Evolutionary conservation across 2,329 filamentous ascomycete genomes (phyloP).

Genomic region (Calycina herbarum): DNA sequence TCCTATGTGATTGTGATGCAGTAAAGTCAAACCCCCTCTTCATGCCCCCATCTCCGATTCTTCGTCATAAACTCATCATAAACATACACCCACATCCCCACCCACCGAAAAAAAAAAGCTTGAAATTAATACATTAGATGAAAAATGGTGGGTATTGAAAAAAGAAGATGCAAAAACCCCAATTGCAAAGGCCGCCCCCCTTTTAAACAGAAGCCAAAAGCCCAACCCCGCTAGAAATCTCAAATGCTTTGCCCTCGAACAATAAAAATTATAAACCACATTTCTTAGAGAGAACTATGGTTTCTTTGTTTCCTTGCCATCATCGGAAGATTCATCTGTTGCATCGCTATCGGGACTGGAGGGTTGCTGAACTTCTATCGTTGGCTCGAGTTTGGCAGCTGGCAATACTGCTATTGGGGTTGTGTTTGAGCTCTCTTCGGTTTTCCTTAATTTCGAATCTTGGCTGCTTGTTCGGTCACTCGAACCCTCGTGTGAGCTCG

Average conservation of each 20-base stretch:
- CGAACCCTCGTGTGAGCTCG: conserved; percentile 31
- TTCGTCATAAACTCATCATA: conserved; percentile 27
- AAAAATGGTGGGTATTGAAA: conserved; percentile 27
- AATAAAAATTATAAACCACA: conserved; percentile 11
- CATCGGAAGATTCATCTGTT: conserved; percentile 29
- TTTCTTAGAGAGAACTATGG: conserved; percentile 8
- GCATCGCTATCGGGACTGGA: conserved; percentile 29
- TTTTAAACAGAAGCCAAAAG: conserved; percentile 6
- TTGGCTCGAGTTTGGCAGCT: conserved; percentile 26
- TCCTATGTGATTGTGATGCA: conserved; percentile 10
- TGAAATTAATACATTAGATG: conserved; percentile 17
- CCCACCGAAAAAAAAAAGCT: conserved; percentile 13
- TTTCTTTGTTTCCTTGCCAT: conserved; percentile 14
- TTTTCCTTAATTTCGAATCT: conserved; percentile 28
- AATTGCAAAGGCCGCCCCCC: conserved; percentile 11
- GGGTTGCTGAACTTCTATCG: conserved; percentile 25
- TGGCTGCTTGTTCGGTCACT: conserved; percentile 31
- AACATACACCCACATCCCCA: conserved; percentile 20
- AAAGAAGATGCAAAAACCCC: conserved; percentile 16
- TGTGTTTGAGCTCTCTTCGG: conserved; percentile 26
- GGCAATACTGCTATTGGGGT: conserved; percentile 29
- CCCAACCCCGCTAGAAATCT: conserved; percentile 19
- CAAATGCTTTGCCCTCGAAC: conserved; percentile 5
- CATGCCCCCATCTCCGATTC: neutral
- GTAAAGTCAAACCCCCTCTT: neutral